Conservation (phyloP, 2,329 filamentous ascomycete genomes). For the Xylariaceae sp. region DNA sequence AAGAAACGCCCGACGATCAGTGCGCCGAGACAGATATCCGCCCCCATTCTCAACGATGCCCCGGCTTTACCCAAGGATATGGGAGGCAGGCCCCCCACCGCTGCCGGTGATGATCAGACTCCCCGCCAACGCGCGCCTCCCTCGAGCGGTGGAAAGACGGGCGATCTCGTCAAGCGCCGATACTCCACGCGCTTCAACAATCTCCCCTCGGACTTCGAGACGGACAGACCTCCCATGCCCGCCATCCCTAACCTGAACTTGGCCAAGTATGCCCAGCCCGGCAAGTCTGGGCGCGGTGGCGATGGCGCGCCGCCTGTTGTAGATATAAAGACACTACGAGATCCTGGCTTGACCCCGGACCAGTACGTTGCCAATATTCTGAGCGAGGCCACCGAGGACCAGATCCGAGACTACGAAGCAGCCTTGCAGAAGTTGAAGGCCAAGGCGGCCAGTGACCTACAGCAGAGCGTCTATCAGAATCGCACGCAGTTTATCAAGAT, state of each 20-base stretch:
- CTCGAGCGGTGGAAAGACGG: slow-evolving; percentile 55
- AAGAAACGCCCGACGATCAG: slow-evolving; percentile 58
- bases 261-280: slow-evolving; percentile 49
- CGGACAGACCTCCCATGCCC: slow-evolving; percentile 68
- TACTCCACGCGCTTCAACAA: slow-evolving; percentile 92
- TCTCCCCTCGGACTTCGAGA: slow-evolving; percentile 62
- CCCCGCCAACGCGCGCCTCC: slow-evolving; percentile 40
- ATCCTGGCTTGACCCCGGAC: slow-evolving; percentile 73
- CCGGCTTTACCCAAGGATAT: slow-evolving; percentile 34
- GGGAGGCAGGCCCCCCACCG: slow-evolving; percentile 31
- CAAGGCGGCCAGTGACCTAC: slow-evolving; percentile 75
- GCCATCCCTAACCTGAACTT: slow-evolving; percentile 51
- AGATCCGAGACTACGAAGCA: slow-evolving; percentile 76
- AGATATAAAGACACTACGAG: slow-evolving; percentile 71
- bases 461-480: slow-evolving; percentile 95
- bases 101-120: slow-evolving; percentile 27
- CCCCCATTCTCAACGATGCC: slow-evolving; percentile 51
- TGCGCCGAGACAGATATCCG: slow-evolving; percentile 58
- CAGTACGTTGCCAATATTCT: slow-evolving; percentile 71
- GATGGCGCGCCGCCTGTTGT: slow-evolving; percentile 56
- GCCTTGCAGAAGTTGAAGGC: slow-evolving; percentile 71
- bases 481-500: slow-evolving; percentile 98
- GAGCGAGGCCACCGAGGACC: slow-evolving; percentile 78
- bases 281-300: slow-evolving; percentile 45
- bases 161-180: slow-evolving; percentile 85